Evolutionary conservation across 805 yeast species (phyloP).

Genomic region (Phaffomyces antillensis): DNA sequence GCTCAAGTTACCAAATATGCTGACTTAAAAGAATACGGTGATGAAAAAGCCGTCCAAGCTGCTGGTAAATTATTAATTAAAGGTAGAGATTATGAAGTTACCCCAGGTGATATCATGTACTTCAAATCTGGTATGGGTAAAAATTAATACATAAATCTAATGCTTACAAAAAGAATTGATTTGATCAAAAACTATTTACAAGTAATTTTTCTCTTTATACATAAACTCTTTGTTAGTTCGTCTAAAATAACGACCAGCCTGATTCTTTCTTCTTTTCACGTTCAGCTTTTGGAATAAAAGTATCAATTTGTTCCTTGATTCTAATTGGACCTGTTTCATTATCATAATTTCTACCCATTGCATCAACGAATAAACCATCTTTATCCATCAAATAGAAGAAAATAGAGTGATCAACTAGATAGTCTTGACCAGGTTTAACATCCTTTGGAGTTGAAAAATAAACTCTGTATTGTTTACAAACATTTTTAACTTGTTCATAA

Average conservation of each 20-base stretch:
- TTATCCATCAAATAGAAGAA: conserved; percentile 97
- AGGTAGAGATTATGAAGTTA: conserved; percentile 93
- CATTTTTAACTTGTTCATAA: conserved; percentile 73
- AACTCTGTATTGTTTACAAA: conserved; percentile 87
- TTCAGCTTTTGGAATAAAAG: conserved; percentile 65
- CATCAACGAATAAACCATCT: conserved; percentile 95
- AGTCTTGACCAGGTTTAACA: conserved; percentile 92
- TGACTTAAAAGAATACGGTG: conserved; percentile 70
- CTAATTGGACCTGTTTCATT: conserved; percentile 71
- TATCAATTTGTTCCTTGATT: conserved; percentile 67
- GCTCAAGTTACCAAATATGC: conserved; percentile 88
- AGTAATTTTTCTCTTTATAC: background rate
- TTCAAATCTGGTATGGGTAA: conserved; percentile 95
- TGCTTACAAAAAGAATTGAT: too few relatives aligned
- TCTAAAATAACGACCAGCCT: conserved; percentile 37
- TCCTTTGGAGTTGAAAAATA: conserved; percentile 96
- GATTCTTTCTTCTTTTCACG: conserved; percentile 58
- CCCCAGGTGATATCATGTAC: conserved; percentile 88
- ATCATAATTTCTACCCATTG: conserved; percentile 84
- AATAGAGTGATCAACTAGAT: conserved; percentile 93
- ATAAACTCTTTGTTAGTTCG: background rate
- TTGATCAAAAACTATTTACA: background rate
- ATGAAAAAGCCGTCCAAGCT: conserved; percentile 75
- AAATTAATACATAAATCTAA: conserved; percentile 9
- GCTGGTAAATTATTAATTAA: conserved; percentile 85